Percentiles rank a stretch among this genome's conserved stretches.
Conservation (phyloP, 805 yeast species). For the Starmerella gropengiesseri region DNA sequence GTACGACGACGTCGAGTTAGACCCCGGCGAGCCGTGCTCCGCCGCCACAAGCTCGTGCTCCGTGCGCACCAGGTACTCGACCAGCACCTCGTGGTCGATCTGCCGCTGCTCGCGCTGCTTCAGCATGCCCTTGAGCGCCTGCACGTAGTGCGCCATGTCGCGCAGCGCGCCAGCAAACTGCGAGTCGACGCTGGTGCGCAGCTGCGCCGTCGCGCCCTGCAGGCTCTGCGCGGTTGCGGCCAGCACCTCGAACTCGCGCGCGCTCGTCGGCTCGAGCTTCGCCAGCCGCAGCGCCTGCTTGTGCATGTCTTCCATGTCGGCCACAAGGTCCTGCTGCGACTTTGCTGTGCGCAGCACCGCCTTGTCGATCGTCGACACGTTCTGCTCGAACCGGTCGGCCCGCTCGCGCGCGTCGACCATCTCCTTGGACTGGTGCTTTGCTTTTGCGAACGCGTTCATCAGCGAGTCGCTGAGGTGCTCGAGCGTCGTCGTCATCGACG, state of each 20-base stretch:
- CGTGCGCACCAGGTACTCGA: slow-evolving; percentile 66
- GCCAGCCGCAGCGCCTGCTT: slow-evolving; percentile 60
- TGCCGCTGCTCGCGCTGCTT: slow-evolving; percentile 84
- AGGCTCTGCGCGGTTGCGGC: slow-evolving; percentile 39
- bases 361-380: slow-evolving; percentile 64
- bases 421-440: slow-evolving; percentile 53
- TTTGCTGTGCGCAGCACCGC: slow-evolving; percentile 62
- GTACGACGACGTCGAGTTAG: slow-evolving; percentile 38
- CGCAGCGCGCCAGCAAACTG: slow-evolving; percentile 72
- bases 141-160: slow-evolving; percentile 75
- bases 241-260: slow-evolving; percentile 34
- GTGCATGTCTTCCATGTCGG: slow-evolving; percentile 62
- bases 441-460: slow-evolving; percentile 85
- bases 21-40: slow-evolving; percentile 33
- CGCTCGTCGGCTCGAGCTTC: slow-evolving; percentile 39
- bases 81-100: slow-evolving; percentile 76
- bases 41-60: slow-evolving; percentile 50
- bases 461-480: slow-evolving; percentile 85
- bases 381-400: slow-evolving; percentile 74
- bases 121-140: slow-evolving; percentile 53
- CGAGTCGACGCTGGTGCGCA: slow-evolving; percentile 53
- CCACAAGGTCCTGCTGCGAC: slow-evolving; percentile 59
- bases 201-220: slow-evolving; percentile 34
- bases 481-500: slow-evolving; percentile 13
- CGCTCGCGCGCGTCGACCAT: slow-evolving; percentile 74